phyloP scores from a whole-genome alignment of 768 basidiomycete species.

The Xerocomus spinulosus region DNA sequence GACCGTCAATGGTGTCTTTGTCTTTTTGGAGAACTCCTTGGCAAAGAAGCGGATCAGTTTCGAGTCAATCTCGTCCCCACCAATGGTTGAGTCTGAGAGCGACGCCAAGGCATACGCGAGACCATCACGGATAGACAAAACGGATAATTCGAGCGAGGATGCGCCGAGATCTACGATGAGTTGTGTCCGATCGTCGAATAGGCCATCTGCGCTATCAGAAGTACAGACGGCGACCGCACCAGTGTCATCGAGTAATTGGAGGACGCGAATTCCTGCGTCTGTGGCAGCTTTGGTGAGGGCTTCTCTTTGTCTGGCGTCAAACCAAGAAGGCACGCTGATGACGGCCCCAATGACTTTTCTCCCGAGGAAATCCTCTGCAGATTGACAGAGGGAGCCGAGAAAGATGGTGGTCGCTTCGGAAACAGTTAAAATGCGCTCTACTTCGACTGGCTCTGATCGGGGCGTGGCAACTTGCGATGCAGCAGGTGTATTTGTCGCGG shows the following conservation, averaged over 20 bases:
- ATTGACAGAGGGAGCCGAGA: constrained; percentile 76
- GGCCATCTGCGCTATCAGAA: constrained; percentile 38
- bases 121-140: constrained; percentile 74
- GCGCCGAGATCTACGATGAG: constrained; percentile 80
- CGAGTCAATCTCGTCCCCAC: constrained; percentile 73
- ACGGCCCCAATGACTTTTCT: constrained; percentile 76
- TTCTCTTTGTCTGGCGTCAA: constrained; percentile 59
- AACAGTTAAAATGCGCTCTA: constrained; percentile 70
- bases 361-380: constrained; percentile 89
- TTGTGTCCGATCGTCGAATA: constrained; percentile 63
- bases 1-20: constrained; percentile 66
- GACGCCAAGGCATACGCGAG: constrained; percentile 62
- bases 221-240: constrained; percentile 64
- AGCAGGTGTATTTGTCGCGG: constrained; percentile 55
- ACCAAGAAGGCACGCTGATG: constrained; percentile 75
- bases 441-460: constrained; percentile 62
- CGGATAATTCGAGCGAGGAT: constrained; percentile 62
- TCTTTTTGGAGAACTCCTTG: constrained; percentile 96
- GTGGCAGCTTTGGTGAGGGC: constrained; percentile 72
- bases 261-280: constrained; percentile 76
- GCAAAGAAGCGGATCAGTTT: constrained; percentile 88
- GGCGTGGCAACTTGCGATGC: constrained; percentile 68
- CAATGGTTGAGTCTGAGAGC: constrained; percentile 41
- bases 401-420: constrained; percentile 84
- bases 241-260: constrained; percentile 85